phyloP scores from a whole-genome alignment of 2,329 filamentous ascomycete species.

The Periglandula ipomoeae region DNA sequence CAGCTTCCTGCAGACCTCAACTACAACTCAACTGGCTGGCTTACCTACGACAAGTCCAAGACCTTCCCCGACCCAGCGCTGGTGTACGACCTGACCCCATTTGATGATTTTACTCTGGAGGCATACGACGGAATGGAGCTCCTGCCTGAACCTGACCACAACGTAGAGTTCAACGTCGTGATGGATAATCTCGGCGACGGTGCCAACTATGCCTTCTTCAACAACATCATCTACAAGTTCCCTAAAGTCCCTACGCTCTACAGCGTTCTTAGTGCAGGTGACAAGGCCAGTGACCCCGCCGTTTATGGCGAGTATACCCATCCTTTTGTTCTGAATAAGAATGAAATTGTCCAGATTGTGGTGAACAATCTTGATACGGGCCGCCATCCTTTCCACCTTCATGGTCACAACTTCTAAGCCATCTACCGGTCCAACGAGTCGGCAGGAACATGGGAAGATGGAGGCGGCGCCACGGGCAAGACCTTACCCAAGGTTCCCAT shows the following conservation, averaged over 20 bases:
- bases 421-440: conserved; percentile 51
- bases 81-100: conserved; percentile 53
- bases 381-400: conserved; percentile 69
- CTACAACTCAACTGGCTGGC: conserved; percentile 57
- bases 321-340: conserved; percentile 57
- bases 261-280: conserved; percentile 57
- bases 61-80: conserved; percentile 39
- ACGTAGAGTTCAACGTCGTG: conserved; percentile 54
- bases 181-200: conserved; percentile 55
- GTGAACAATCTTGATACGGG: conserved; percentile 68
- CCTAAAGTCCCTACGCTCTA: conserved; percentile 77
- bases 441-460: conserved; percentile 43
- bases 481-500: conserved; percentile 47
- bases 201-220: conserved; percentile 56
- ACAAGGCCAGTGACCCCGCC: conserved; percentile 46
- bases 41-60: conserved; percentile 44
- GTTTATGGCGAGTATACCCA: conserved; percentile 61
- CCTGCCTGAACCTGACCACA: conserved; percentile 52
- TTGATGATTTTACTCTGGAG: conserved; percentile 65
- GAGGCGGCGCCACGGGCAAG: conserved; percentile 32
- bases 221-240: conserved; percentile 64
- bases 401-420: conserved; percentile 67
- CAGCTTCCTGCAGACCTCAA: conserved; percentile 57
- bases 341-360: conserved; percentile 61
- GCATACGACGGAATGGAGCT: conserved; percentile 57